These are phyloP conservation scores for Arthrobotrys entomopaga DNA, from an alignment of 2,329 filamentous ascomycete genomes.

Conservation along the genomic window DNA sequence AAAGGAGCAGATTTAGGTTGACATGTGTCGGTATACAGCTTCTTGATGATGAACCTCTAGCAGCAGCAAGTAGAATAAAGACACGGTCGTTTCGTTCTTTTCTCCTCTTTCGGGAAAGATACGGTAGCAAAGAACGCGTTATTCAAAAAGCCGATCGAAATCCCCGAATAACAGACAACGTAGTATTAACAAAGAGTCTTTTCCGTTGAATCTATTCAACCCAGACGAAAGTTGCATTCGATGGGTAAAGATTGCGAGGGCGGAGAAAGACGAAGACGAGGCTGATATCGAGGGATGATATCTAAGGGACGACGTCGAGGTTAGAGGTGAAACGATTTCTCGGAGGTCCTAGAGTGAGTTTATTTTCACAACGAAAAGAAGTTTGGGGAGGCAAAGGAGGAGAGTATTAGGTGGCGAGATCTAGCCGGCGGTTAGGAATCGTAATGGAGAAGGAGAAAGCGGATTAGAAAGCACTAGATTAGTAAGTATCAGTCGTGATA, in stretches of 20 bases:
- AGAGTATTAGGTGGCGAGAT: slow-evolving; percentile 48
- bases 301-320: slow-evolving; percentile 1
- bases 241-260: slow-evolving; percentile 38
- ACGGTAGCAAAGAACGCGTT: slow-evolving; percentile 45
- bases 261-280: slow-evolving; percentile 5
- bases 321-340: slow-evolving; percentile 43
- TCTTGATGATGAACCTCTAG: slow-evolving; percentile 12
- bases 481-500: slow-evolving; percentile 22
- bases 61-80: slow-evolving; percentile 17
- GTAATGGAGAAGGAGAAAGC: slow-evolving; percentile 30
- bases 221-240: slow-evolving; percentile 52
- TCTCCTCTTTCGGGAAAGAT: slow-evolving; percentile 21
- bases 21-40: slow-evolving; percentile 31
- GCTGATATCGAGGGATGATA: slow-evolving; percentile 10
- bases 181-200: slow-evolving; percentile 6
- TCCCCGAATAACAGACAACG: slow-evolving; percentile 27
- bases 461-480: slow-evolving; percentile 25
- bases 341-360: slow-evolving; percentile 53
- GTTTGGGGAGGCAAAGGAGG: slow-evolving; percentile 38
- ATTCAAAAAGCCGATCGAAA: slow-evolving; percentile 41
- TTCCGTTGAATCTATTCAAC: slow-evolving; percentile 13
- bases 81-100: slow-evolving; percentile 43
- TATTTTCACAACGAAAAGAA: slow-evolving; percentile 32
- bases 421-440: slow-evolving; percentile 29
- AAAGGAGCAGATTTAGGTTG: slow-evolving; percentile 4